Evolutionary conservation across 2,329 filamentous ascomycete genomes (phyloP).

Genomic region (Ophiostoma perfectum): DNA sequence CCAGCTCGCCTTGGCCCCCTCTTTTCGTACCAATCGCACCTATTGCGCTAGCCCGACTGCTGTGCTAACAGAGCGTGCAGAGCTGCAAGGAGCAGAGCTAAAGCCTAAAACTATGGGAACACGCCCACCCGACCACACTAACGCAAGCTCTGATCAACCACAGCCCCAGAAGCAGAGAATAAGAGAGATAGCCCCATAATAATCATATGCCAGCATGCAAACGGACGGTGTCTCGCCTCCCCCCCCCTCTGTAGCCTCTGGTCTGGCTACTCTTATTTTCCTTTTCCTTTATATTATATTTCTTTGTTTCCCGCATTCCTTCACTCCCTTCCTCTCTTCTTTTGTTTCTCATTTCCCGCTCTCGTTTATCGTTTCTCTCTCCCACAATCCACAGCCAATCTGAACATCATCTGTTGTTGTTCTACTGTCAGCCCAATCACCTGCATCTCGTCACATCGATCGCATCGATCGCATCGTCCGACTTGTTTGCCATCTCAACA

Average conservation of each 20-base stretch:
- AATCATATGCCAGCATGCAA: background rate
- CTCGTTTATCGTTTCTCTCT: background rate
- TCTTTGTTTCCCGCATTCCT: constrained; percentile 1
- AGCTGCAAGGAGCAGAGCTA: background rate
- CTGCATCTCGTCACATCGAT: background rate
- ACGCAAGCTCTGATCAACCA: background rate
- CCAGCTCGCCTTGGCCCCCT: constrained; percentile 4
- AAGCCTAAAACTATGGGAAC: constrained; percentile 3
- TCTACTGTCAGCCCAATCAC: too few relatives aligned
- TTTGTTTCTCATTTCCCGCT: background rate
- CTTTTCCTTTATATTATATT: background rate
- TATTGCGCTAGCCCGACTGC: background rate
- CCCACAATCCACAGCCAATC: background rate
- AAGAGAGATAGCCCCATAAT: too few relatives aligned
- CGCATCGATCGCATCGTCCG: background rate
- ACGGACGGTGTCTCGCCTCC: background rate
- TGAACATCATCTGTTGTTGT: too few relatives aligned
- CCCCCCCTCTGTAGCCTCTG: background rate
- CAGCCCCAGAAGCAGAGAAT: background rate
- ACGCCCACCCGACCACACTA: background rate
- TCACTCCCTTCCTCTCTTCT: background rate
- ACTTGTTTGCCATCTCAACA: background rate
- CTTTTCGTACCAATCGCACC: background rate
- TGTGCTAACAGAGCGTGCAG: background rate
- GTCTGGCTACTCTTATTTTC: background rate